Evolutionary conservation across 306 rosid genomes (phyloP).

Genomic region (Nissolia schottii): DNA sequence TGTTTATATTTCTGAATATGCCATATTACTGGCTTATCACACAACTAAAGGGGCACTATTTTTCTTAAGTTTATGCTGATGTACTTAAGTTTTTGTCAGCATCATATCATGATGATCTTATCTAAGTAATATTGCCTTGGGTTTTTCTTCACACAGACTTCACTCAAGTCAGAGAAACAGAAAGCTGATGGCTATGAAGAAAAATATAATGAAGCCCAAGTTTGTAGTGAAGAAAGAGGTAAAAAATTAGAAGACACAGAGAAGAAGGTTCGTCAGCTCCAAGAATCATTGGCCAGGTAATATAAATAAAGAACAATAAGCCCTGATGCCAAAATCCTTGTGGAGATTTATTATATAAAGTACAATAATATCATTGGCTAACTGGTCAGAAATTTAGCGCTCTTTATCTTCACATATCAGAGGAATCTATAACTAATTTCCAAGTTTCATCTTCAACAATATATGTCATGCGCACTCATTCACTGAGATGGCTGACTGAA

Average conservation of each 20-base stretch:
- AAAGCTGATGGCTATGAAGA: conserved; percentile 56
- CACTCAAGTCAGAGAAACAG: conserved; percentile 55
- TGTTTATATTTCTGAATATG: conserved; percentile 8
- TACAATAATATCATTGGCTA: background rate
- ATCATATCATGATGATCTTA: conserved; percentile 14
- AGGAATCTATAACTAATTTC: conserved; percentile 1
- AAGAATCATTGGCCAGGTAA: conserved; percentile 73
- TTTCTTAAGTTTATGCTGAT: conserved; percentile 26
- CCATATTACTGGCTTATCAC: conserved; percentile 19
- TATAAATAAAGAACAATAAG: conserved; percentile 10
- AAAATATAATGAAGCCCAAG: conserved; percentile 62
- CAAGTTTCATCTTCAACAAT: conserved; percentile 15
- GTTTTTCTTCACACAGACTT: conserved; percentile 33
- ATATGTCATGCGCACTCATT: conserved; percentile 9
- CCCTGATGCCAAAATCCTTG: conserved; percentile 13
- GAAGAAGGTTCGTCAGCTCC: conserved; percentile 65
- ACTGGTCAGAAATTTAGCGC: background rate
- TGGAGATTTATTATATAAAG: conserved; percentile 17
- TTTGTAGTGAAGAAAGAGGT: conserved; percentile 41
- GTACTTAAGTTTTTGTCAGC: conserved; percentile 1
- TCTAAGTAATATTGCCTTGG: conserved; percentile 30
- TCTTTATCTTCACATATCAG: background rate
- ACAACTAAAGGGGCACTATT: conserved; percentile 11
- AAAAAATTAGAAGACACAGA: conserved; percentile 70
- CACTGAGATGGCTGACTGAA: conserved; percentile 18